These are phyloP conservation scores for Hyphopichia wangnamkhiaoensis DNA, from an alignment of 1,139 yeast species.

Conservation along the genomic window DNA sequence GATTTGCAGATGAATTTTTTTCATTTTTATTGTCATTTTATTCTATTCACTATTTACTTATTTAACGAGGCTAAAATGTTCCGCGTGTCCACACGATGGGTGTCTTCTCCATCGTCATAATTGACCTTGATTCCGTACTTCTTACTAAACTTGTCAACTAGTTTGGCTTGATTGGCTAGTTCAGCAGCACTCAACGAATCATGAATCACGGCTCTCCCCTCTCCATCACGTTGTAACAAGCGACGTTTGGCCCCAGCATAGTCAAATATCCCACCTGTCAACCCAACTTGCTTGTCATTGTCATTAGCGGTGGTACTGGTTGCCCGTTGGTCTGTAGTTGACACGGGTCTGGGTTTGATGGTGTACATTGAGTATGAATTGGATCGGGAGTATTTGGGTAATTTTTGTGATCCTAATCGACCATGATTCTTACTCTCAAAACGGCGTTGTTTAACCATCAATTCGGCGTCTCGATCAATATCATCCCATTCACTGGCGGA, in stretches of 20 bases:
- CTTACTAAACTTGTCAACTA: not conserved
- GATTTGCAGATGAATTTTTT: no score
- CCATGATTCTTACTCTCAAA: conserved; percentile 5
- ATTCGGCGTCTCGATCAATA: conserved; percentile 9
- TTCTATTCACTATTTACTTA: no score
- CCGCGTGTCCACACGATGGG: not conserved
- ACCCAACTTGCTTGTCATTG: not conserved
- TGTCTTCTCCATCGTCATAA: not conserved
- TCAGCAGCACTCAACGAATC: not conserved
- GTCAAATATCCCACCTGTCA: not conserved
- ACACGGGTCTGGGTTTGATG: not conserved
- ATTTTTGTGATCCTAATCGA: not conserved
- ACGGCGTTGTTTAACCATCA: conserved; percentile 8
- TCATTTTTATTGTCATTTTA: no score
- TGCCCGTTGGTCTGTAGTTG: not conserved
- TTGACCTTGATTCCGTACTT: not conserved
- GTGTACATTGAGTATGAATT: conserved; percentile 8
- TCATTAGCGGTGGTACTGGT: no score
- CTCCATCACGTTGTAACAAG: not conserved
- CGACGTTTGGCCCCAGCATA: not conserved
- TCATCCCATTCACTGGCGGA: conserved; percentile 1
- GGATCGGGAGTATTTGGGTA: conserved; percentile 11
- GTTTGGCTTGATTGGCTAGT: not conserved
- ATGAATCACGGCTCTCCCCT: not conserved
- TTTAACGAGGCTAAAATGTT: conserved; percentile 1